These are phyloP conservation scores for Acacia crassicarpa DNA, from an alignment of 306 rosid genomes.

Conservation along the genomic window DNA sequence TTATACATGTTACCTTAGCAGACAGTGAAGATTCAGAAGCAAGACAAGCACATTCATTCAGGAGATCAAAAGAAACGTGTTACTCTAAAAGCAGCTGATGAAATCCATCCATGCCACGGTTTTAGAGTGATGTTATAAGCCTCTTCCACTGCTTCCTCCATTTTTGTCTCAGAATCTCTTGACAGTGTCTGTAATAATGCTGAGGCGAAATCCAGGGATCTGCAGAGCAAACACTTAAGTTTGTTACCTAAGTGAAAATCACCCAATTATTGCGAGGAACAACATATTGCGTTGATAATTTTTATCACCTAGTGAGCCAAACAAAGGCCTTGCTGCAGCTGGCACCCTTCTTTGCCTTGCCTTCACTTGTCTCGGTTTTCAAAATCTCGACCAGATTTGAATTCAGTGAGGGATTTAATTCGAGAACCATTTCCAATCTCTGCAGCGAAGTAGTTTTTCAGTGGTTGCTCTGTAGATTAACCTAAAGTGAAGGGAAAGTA, in stretches of 20 bases:
- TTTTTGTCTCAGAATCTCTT: conserved; percentile 52
- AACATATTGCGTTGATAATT: background rate
- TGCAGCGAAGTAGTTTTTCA: conserved; percentile 29
- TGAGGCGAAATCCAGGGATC: conserved; percentile 75
- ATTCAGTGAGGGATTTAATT: conserved; percentile 52
- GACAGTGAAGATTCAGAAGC: background rate
- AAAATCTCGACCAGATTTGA: conserved; percentile 80
- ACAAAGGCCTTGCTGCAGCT: conserved; percentile 78
- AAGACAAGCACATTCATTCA: conserved; percentile 14
- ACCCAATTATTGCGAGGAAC: background rate
- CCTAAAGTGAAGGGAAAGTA: background rate
- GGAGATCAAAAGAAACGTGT: background rate
- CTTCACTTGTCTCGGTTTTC: conserved; percentile 64
- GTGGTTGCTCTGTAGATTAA: background rate
- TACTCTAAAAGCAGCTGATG: conserved; percentile 90
- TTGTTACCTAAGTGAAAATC: background rate
- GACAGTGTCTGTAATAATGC: conserved; percentile 51
- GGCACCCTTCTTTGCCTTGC: conserved; percentile 46
- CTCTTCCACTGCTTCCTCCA: conserved; percentile 81
- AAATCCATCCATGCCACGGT: conserved; percentile 97
- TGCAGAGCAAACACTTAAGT: conserved; percentile 10
- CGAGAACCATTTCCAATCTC: conserved; percentile 73
- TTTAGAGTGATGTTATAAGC: conserved; percentile 64
- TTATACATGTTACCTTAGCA: conserved; percentile 25
- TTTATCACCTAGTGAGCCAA: conserved; percentile 81